phyloP scores from a whole-genome alignment of 495 filamentous ascomycete genomes.

The Lepidopterella palustris region DNA sequence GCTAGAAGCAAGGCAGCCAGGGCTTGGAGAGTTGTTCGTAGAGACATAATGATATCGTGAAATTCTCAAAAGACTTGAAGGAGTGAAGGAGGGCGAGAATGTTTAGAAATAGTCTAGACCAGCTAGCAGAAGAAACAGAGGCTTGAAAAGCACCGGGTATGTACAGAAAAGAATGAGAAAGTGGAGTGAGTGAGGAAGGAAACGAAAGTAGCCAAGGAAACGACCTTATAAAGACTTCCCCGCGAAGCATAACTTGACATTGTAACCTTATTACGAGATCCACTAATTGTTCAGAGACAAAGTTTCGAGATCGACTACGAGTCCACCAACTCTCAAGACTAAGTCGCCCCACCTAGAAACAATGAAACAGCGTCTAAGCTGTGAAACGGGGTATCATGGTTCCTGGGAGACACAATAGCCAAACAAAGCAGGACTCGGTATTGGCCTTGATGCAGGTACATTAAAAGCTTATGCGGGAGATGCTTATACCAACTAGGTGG shows the following conservation, averaged over 20 bases:
- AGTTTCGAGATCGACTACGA: not conserved
- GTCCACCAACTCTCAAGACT: not conserved
- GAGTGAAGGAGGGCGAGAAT: slow-evolving; percentile 12
- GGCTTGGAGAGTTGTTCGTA: slow-evolving; percentile 15
- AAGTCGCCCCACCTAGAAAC: slow-evolving; percentile 9
- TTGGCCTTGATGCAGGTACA: slow-evolving; percentile 23
- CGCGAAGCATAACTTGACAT: not conserved
- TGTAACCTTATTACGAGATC: not conserved
- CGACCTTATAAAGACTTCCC: not conserved
- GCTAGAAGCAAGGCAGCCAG: slow-evolving; percentile 37
- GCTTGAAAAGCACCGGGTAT: slow-evolving; percentile 9
- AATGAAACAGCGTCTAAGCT: slow-evolving; percentile 11
- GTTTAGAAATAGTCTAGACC: slow-evolving; percentile 20
- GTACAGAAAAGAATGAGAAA: slow-evolving; percentile 6
- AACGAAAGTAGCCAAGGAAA: slow-evolving; percentile 1
- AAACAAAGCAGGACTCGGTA: slow-evolving; percentile 13
- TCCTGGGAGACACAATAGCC: slow-evolving; percentile 9
- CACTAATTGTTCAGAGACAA: not conserved
- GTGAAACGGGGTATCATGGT: slow-evolving; percentile 16
- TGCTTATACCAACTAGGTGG: no score
- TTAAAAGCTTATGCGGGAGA: no score
- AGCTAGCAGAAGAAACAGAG: slow-evolving; percentile 25
- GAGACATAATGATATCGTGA: slow-evolving; percentile 23
- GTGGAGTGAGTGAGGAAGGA: not conserved
- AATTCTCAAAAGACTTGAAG: slow-evolving; percentile 7